Evolutionary conservation across 768 basidiomycete genomes (phyloP).

Genomic region (Hirschioporus abietinus): DNA sequence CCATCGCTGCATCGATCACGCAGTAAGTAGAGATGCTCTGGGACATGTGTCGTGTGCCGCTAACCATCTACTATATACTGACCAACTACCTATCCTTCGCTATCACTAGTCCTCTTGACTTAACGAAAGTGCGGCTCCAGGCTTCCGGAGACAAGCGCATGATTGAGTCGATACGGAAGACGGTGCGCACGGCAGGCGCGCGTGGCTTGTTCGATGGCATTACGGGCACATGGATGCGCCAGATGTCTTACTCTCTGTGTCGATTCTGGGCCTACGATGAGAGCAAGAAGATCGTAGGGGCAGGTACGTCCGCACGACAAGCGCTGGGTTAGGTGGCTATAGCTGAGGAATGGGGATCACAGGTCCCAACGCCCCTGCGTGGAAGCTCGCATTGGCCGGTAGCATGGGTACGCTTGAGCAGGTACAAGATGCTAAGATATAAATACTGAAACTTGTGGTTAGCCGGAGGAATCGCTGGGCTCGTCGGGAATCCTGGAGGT

Average conservation of each 20-base stretch:
- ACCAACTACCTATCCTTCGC: not conserved
- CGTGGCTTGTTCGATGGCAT: slow-evolving; percentile 84
- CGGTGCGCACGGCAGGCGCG: slow-evolving; percentile 70
- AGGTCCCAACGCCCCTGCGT: slow-evolving; percentile 67
- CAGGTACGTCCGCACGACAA: slow-evolving; percentile 30
- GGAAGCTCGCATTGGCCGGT: slow-evolving; percentile 77
- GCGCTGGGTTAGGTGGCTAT: slow-evolving; percentile 5
- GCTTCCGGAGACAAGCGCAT: slow-evolving; percentile 91
- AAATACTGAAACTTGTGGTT: slow-evolving; percentile 8
- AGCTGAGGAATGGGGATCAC: slow-evolving; percentile 7
- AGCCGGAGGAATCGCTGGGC: slow-evolving; percentile 83
- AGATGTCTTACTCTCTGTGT: slow-evolving; percentile 90
- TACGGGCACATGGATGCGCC: slow-evolving; percentile 82
- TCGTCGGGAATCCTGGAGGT: slow-evolving; percentile 89
- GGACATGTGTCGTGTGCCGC: not conserved
- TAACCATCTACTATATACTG: not conserved
- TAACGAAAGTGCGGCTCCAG: slow-evolving; percentile 89
- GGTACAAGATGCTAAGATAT: not conserved
- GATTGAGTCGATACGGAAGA: slow-evolving; percentile 79
- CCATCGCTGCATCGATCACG: slow-evolving; percentile 84
- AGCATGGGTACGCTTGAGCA: slow-evolving; percentile 64
- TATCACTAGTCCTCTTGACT: slow-evolving; percentile 63
- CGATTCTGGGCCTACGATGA: slow-evolving; percentile 94
- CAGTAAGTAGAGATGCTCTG: slow-evolving; percentile 46
- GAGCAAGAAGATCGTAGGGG: slow-evolving; percentile 78